Conservation (phyloP, 1,284 basidiomycete genomes). For the Ustilago bromivora region DNA sequence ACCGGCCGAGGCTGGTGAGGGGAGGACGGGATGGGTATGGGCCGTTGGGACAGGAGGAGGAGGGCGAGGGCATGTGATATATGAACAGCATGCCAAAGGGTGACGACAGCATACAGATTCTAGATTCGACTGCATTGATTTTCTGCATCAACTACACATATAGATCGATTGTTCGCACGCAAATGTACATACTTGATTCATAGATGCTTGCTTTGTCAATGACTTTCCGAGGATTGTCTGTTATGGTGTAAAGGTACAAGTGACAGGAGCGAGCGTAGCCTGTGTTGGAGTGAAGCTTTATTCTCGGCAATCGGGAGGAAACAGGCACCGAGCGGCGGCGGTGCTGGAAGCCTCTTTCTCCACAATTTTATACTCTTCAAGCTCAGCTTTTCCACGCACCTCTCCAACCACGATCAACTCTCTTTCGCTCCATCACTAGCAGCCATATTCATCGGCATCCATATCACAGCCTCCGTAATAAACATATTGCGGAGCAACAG, state of each 20-base stretch:
- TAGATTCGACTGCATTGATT: background rate
- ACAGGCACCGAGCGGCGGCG: too few species aligned
- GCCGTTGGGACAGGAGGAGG: conserved; percentile 5
- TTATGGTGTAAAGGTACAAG: too few species aligned
- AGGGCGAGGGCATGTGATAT: background rate
- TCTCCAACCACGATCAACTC: background rate
- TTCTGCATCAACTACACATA: background rate
- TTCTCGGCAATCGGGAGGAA: conserved; percentile 1
- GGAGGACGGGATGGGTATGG: conserved; percentile 3
- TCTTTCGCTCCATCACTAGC: background rate
- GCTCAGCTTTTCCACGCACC: background rate
- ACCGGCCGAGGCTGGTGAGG: conserved; percentile 30
- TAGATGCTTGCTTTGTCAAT: background rate
- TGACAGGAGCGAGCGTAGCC: too few species aligned
- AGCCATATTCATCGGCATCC: background rate
- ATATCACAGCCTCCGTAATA: background rate
- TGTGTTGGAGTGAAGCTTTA: background rate
- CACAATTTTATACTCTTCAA: background rate
- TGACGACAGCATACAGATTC: background rate
- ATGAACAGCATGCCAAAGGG: background rate
- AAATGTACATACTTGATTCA: background rate
- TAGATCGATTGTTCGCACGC: background rate
- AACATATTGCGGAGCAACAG: too few species aligned
- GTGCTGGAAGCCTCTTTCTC: background rate
- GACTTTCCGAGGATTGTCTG: background rate